These are phyloP conservation scores for Helenozyma rhizophorensis DNA, from an alignment of 805 yeast species.

Conservation along the genomic window DNA sequence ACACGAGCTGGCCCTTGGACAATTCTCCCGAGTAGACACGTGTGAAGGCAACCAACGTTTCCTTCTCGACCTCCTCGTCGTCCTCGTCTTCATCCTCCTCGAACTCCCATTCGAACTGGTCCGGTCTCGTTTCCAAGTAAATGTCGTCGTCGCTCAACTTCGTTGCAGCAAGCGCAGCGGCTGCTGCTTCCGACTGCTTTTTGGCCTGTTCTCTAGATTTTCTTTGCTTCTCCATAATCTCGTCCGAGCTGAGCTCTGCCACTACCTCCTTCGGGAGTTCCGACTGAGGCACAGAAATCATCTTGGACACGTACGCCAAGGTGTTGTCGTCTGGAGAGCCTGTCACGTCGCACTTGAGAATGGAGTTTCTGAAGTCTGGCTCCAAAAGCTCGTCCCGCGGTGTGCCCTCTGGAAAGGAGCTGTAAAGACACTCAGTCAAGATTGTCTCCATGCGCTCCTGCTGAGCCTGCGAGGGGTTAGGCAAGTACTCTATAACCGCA, in stretches of 20 bases:
- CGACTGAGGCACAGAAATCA: constrained; percentile 75
- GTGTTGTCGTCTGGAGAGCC: constrained; percentile 50
- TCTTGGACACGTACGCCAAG: constrained; percentile 80
- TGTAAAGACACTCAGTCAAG: constrained; percentile 39
- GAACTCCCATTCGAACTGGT: constrained; percentile 41
- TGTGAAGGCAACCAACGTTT: constrained; percentile 80
- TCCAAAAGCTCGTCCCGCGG: constrained; percentile 41
- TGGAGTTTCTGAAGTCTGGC: constrained; percentile 44
- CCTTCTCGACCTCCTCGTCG: constrained; percentile 44
- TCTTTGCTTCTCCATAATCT: constrained; percentile 57
- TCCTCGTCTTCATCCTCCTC: constrained; percentile 53
- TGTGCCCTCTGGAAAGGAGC: constrained; percentile 46
- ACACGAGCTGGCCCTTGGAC: constrained; percentile 65
- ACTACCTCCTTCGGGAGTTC: constrained; percentile 64
- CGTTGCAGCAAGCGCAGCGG: constrained; percentile 17
- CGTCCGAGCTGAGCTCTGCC: constrained; percentile 44
- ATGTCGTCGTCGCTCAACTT: constrained; percentile 23
- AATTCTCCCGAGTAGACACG: constrained; percentile 86
- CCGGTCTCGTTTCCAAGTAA: constrained; percentile 24
- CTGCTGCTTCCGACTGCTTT: constrained; percentile 42
- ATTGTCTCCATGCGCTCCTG: constrained; percentile 63
- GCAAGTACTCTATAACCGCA: constrained; percentile 78
- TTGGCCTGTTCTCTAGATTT: constrained; percentile 70
- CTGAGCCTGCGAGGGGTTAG: constrained; percentile 81
- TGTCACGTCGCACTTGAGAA: constrained; percentile 59